Percentiles rank a stretch among this genome's conserved stretches.
Evolutionary conservation across 2,329 filamentous ascomycete species (phyloP).

Genomic region (Penicillium sclerotigenum): DNA sequence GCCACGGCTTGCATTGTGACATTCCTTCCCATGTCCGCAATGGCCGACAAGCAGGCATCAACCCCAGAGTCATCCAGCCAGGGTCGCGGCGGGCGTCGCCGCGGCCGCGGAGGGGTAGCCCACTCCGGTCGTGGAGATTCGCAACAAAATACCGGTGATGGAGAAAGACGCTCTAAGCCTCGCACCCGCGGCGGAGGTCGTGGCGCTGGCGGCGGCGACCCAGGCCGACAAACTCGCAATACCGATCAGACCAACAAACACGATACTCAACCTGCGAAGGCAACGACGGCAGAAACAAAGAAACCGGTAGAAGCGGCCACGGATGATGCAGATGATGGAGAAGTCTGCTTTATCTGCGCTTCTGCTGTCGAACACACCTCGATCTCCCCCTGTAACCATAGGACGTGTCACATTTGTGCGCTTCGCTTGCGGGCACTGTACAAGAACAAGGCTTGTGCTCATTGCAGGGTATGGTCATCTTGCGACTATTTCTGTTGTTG

Average conservation of each 20-base stretch:
- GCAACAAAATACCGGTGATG: slow-evolving; percentile 24
- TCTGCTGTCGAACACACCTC: slow-evolving; percentile 83
- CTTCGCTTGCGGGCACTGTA: slow-evolving; percentile 88
- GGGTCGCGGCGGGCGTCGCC: slow-evolving; percentile 43
- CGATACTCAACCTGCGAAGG: slow-evolving; percentile 13
- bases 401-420: slow-evolving; percentile 94
- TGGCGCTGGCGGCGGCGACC: slow-evolving; percentile 34
- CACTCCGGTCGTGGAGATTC: slow-evolving; percentile 29
- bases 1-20: slow-evolving; percentile 7
- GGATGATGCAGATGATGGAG: slow-evolving; percentile 61
- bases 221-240: slow-evolving; percentile 29
- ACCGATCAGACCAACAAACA: slow-evolving; percentile 17
- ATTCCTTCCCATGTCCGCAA: slow-evolving; percentile 13
- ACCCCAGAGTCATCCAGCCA: slow-evolving; percentile 35
- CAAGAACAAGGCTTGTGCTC: slow-evolving; percentile 94
- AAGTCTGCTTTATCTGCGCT: slow-evolving; percentile 97
- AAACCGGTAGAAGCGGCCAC: slow-evolving; percentile 31
- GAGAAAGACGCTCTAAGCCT: slow-evolving; percentile 37
- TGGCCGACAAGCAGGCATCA: slow-evolving; percentile 32
- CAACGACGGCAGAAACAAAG: slow-evolving; percentile 29
- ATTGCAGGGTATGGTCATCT: slow-evolving; percentile 70
- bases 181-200: slow-evolving; percentile 33
- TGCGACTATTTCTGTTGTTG: not conserved
- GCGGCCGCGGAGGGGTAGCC: slow-evolving; percentile 40
- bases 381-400: slow-evolving; percentile 90